Percentiles rank a stretch among this genome's conserved stretches.
Evolutionary conservation across 257 asterid species (phyloP).

Genomic region (Perilla frutescens): DNA sequence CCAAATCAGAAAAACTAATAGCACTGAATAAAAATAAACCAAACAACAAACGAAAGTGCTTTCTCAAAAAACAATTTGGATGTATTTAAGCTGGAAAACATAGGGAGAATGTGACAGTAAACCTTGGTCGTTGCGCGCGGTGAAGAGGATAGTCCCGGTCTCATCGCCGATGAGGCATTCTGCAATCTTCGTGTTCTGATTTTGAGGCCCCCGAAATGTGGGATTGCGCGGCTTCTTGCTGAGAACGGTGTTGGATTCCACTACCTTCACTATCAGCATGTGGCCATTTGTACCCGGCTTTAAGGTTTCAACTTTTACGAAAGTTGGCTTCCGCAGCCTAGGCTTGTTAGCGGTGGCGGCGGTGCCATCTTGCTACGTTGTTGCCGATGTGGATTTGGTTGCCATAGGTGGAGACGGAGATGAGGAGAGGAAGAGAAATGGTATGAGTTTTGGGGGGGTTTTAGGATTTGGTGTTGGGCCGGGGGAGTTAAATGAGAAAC

Average conservation of each 20-base stretch:
- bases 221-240: constrained; percentile 74
- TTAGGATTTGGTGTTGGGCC: constrained; percentile 24
- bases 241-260: constrained; percentile 66
- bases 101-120: constrained; percentile 1
- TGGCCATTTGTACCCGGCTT: constrained; percentile 82
- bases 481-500: constrained; percentile 33
- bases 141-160: constrained; percentile 75
- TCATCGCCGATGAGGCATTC: constrained; percentile 90
- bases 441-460: constrained; percentile 1
- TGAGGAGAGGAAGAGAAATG: background rate
- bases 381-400: constrained; percentile 48
- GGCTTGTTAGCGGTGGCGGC: constrained; percentile 48
- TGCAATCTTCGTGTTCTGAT: constrained; percentile 61
- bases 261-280: constrained; percentile 63
- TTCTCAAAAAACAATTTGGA: background rate
- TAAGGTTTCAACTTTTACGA: constrained; percentile 66
- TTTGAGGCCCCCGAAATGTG: constrained; percentile 55
- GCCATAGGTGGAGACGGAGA: constrained; percentile 49
- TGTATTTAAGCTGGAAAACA: background rate
- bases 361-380: constrained; percentile 43
- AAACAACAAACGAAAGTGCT: background rate
- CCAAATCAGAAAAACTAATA: background rate
- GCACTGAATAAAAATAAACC: background rate
- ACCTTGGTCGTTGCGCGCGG: constrained; percentile 74
- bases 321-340: constrained; percentile 75